Evolutionary conservation across 2,329 filamentous ascomycete genomes (phyloP).

Genomic region (Coniochaeta hoffmannii): DNA sequence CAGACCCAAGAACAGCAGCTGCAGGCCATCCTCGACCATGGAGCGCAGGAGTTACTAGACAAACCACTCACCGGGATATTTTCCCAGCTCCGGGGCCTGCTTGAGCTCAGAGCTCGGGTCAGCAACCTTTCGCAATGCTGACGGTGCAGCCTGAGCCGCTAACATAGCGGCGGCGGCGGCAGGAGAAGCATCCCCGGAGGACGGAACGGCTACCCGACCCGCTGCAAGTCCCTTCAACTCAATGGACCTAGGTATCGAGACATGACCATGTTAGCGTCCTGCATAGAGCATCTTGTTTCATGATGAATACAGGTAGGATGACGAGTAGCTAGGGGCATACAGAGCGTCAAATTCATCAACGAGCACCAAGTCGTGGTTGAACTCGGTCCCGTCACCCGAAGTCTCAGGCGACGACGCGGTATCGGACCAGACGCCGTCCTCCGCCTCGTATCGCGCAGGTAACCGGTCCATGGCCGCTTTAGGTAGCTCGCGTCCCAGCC

Average conservation of each 20-base stretch:
- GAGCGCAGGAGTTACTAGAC: neutral
- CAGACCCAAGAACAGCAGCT: neutral
- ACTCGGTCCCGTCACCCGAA: constrained; percentile 15
- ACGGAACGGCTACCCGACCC: neutral
- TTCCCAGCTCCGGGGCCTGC: constrained; percentile 9
- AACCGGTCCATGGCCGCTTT: neutral
- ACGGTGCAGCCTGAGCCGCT: neutral
- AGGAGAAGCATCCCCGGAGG: neutral
- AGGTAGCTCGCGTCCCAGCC: too few species aligned
- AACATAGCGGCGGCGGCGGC: neutral
- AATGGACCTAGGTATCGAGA: neutral
- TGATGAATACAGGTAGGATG: too few species aligned
- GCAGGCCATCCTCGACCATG: neutral
- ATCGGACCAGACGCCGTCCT: neutral
- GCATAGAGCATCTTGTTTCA: too few species aligned
- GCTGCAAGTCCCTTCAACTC: neutral
- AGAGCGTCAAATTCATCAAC: constrained; percentile 49
- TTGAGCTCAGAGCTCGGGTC: constrained; percentile 1
- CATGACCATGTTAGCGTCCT: neutral
- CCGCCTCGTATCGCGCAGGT: neutral
- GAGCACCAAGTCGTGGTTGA: constrained; percentile 33
- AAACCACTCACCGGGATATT: constrained; percentile 14
- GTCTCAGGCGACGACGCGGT: neutral
- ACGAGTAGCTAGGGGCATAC: too few species aligned
- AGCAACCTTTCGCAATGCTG: neutral